A percentile compares a stretch with the other conserved stretches of the same genome.
Evolutionary conservation across 2,329 filamentous ascomycete species (phyloP).

Genomic region (Albophoma yamanashiensis): DNA sequence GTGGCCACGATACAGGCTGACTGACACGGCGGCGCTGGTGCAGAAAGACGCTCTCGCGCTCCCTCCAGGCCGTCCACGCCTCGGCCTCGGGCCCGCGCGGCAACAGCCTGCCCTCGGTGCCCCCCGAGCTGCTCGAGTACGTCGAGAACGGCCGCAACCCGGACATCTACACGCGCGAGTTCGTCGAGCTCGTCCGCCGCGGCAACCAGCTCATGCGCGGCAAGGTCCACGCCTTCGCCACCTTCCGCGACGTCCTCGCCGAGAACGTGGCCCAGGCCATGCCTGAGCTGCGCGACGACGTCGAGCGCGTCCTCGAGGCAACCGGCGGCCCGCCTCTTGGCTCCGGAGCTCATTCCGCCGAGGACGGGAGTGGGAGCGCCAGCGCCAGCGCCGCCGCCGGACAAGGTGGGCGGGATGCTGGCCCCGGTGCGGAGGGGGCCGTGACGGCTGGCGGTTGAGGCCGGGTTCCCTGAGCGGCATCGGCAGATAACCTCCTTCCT

Average conservation of each 20-base stretch:
- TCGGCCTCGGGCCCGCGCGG: constrained; percentile 26
- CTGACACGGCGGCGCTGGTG: neutral
- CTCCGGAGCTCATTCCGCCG: neutral
- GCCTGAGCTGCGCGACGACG: constrained; percentile 47
- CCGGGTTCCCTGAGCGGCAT: neutral
- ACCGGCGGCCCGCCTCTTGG: constrained; percentile 24
- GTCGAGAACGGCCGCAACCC: constrained; percentile 63
- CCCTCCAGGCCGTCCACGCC: constrained; percentile 26
- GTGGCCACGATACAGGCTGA: neutral
- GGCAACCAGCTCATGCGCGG: constrained; percentile 58
- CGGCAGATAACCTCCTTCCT: neutral
- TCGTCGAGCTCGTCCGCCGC: constrained; percentile 56
- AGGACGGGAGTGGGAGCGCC: neutral
- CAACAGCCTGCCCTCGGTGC: constrained; percentile 37
- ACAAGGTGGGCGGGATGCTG: neutral
- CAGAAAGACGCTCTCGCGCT: constrained; percentile 28
- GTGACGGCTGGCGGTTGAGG: neutral
- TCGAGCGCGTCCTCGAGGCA: constrained; percentile 36
- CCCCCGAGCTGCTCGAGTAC: constrained; percentile 55
- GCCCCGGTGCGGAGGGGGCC: neutral
- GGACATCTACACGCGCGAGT: constrained; percentile 65
- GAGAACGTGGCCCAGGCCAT: constrained; percentile 44
- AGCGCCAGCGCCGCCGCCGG: neutral
- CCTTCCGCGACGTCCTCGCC: constrained; percentile 53
- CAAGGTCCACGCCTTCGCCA: constrained; percentile 49